Evolutionary conservation across 768 basidiomycete species (phyloP).

Genomic region (Agaricus subrufescens): DNA sequence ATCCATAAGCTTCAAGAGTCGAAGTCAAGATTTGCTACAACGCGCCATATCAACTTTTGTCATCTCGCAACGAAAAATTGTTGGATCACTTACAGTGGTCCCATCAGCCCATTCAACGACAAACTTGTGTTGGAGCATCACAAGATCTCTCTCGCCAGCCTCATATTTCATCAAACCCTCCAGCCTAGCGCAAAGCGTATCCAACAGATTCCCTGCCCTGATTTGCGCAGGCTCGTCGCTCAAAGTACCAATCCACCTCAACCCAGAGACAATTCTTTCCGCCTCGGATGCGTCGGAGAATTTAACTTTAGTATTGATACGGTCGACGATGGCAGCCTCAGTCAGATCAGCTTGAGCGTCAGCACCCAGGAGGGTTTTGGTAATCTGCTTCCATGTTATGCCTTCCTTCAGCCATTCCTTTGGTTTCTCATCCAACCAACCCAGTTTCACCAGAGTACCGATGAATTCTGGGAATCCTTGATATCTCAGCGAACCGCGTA

Average conservation of each 20-base stretch:
- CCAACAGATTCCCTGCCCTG: slow-evolving; percentile 75
- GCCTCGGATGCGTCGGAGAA: slow-evolving; percentile 73
- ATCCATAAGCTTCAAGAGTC: slow-evolving; percentile 87
- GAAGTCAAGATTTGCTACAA: slow-evolving; percentile 80
- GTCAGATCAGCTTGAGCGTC: slow-evolving; percentile 52
- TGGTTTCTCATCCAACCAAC: slow-evolving; percentile 73
- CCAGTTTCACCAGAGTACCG: slow-evolving; percentile 78
- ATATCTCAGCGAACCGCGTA: slow-evolving; percentile 92
- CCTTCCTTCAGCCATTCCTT: slow-evolving; percentile 76
- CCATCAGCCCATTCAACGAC: slow-evolving; percentile 88
- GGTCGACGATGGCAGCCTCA: slow-evolving; percentile 53
- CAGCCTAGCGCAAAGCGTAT: slow-evolving; percentile 87
- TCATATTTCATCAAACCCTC: slow-evolving; percentile 93
- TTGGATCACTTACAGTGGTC: slow-evolving; percentile 40
- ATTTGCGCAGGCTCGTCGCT: slow-evolving; percentile 58
- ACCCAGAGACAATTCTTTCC: slow-evolving; percentile 78
- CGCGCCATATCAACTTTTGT: not conserved
- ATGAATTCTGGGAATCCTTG: slow-evolving; percentile 98
- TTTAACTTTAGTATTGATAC: slow-evolving; percentile 61
- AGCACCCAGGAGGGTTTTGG: slow-evolving; percentile 68
- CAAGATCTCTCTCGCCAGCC: slow-evolving; percentile 86
- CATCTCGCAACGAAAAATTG: not conserved
- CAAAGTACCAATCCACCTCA: slow-evolving; percentile 94
- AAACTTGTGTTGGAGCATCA: slow-evolving; percentile 99
- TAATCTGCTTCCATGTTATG: slow-evolving; percentile 82